Evolutionary conservation across 2,329 filamentous ascomycete species (phyloP).

Genomic region (Aspergillus ruber): DNA sequence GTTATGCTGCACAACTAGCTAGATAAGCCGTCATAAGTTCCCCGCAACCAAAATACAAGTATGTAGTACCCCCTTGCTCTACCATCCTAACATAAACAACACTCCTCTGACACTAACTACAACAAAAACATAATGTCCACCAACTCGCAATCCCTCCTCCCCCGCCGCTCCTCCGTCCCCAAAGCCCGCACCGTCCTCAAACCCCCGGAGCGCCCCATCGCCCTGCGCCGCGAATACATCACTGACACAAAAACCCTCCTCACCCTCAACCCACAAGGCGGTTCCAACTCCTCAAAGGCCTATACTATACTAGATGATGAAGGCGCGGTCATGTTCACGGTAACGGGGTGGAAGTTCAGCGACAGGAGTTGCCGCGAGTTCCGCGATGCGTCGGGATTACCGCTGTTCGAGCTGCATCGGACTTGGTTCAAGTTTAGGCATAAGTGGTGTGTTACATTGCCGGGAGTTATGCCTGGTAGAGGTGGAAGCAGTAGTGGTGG

Average conservation of each 20-base stretch:
- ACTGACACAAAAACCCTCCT: conserved; percentile 15
- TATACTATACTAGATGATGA: conserved; percentile 15
- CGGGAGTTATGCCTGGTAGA: conserved; percentile 10
- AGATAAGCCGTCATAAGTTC: too few species aligned
- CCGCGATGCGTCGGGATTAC: conserved; percentile 21
- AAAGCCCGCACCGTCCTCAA: background rate
- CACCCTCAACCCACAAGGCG: conserved; percentile 13
- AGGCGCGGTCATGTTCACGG: conserved; percentile 17
- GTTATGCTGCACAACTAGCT: too few species aligned
- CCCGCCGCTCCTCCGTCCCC: background rate
- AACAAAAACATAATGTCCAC: background rate
- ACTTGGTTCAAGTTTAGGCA: conserved; percentile 6
- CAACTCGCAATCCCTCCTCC: background rate
- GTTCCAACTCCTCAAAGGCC: conserved; percentile 11
- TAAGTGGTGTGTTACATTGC: conserved; percentile 17
- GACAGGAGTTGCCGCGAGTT: conserved; percentile 20
- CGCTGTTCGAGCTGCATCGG: conserved; percentile 20
- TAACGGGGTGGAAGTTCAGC: conserved; percentile 18
- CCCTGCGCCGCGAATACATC: conserved; percentile 18
- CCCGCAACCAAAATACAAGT: too few species aligned
- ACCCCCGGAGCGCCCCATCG: conserved; percentile 12
- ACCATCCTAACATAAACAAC: background rate
- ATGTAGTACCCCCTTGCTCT: background rate
- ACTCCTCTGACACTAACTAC: background rate
- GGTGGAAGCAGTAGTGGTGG: background rate